Evolutionary conservation across 1,139 yeast genomes (phyloP).

Genomic region (Nakaseomyces uthaithaninus): DNA sequence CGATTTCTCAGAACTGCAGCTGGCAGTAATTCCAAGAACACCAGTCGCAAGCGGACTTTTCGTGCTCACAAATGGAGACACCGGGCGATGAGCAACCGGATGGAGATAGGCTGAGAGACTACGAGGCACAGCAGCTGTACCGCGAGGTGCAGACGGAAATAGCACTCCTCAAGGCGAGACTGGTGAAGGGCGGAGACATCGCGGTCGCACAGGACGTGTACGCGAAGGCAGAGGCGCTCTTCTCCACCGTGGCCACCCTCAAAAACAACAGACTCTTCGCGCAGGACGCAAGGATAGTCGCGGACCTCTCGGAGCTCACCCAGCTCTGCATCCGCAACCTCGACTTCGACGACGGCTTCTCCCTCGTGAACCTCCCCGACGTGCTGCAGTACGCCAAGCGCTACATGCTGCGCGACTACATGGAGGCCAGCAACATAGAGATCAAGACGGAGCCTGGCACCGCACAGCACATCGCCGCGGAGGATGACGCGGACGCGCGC

Average conservation of each 20-base stretch:
- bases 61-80: no score
- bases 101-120: background rate
- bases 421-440: conserved; percentile 17
- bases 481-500: conserved; percentile 16
- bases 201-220: conserved; percentile 33
- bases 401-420: conserved; percentile 34
- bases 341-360: conserved; percentile 46
- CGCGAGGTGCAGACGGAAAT: conserved; percentile 4
- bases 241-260: conserved; percentile 30
- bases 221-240: conserved; percentile 34
- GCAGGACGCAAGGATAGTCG: conserved; percentile 40
- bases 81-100: no score
- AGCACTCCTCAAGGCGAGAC: background rate
- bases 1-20: no score
- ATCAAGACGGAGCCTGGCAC: conserved; percentile 5
- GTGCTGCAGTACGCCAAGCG: conserved; percentile 37
- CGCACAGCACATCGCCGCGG: conserved; percentile 15
- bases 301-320: conserved; percentile 40
- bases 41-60: no score
- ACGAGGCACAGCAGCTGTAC: conserved; percentile 2
- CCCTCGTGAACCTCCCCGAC: conserved; percentile 42
- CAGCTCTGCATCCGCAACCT: conserved; percentile 50
- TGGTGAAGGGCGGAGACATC: conserved; percentile 33
- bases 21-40: no score
- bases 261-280: conserved; percentile 37